Conservation (phyloP, 2,329 filamentous ascomycete genomes). For the Fusarium phyllophilum region DNA sequence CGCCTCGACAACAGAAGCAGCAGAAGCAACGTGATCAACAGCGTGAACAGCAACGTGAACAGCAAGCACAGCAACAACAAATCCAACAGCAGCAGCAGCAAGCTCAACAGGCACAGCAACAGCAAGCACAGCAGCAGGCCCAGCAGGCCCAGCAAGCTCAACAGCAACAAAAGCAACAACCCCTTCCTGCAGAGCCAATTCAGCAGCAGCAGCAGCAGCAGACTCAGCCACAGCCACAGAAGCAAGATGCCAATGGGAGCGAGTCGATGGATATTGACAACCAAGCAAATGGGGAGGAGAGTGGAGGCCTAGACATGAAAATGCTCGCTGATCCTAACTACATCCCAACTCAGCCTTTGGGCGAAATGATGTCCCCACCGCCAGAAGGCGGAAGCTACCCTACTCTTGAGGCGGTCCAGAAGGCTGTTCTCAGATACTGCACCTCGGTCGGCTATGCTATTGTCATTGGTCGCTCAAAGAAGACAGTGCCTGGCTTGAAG, state of each 20-base stretch:
- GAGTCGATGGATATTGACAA: constrained; percentile 66
- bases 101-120: constrained; percentile 44
- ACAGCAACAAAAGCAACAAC: constrained; percentile 46
- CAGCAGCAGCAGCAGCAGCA: constrained; percentile 48
- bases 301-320: constrained; percentile 59
- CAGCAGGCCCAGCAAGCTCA: constrained; percentile 43
- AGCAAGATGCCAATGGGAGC: constrained; percentile 55
- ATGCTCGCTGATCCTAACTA: constrained; percentile 61
- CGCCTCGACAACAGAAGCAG: constrained; percentile 43
- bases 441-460: constrained; percentile 75
- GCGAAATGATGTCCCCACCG: constrained; percentile 69
- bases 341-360: constrained; percentile 65
- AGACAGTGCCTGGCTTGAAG: constrained; percentile 73
- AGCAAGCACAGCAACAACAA: constrained; percentile 47
- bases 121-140: constrained; percentile 38
- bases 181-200: constrained; percentile 46
- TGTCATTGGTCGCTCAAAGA: constrained; percentile 74
- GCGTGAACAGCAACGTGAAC: constrained; percentile 44
- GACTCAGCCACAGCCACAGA: constrained; percentile 51
- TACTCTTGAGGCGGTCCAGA: constrained; percentile 72
- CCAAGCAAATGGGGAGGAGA: constrained; percentile 58
- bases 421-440: constrained; percentile 71
- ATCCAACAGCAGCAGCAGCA: constrained; percentile 36
- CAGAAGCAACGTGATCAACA: constrained; percentile 50
- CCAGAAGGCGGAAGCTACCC: constrained; percentile 72